Base-by-base conservation (phyloP, 176 grass and related monocot genomes). In the Aechmea fasciata region DNA sequence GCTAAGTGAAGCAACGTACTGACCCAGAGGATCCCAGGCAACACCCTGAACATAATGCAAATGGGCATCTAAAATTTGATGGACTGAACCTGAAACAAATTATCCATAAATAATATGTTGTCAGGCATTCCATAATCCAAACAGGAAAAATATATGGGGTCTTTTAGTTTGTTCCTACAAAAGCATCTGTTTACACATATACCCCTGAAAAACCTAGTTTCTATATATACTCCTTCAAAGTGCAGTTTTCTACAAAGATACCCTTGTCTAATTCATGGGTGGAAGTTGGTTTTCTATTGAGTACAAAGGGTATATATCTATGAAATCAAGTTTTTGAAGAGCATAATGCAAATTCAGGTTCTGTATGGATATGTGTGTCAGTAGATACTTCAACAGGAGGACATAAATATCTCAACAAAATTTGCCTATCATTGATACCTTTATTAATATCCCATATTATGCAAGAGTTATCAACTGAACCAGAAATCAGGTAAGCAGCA, bases 31-130 rank as follows among this genome's bases (percentile, higher is more conserved):
- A 77, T 99, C 94, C 94, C 94, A 99, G 1, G 94, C 62, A 61
- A 99, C 94, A 47, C 89, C 94, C 74, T 99, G 94, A 83, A 99
- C 94, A 87, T 99, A 99, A 79, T 99, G 94, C 66, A 99, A 82
- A 84, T 99, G 94, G 6, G 84, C 83, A 77, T 92, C 94, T 59
- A 99, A 68, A 65, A 82, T 93, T 75, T 99, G 94, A 55, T 85
- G 86, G n/a, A 93, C 84, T 0, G 20, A 50, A 8, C 89, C 94
- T 99, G 77, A 72, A 77, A 70, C 33, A 41, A 41, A 41, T 41
- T 41, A 41, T 41, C 33, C 33, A 41, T 41, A 74, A 26, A 50
- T 19, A 17, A 57, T 65, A 28, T 14, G 51, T 53, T 73, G 75
- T 70, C 47, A 88, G 63, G 20, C 19, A 65, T 9, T 55, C 52